Percentiles rank a stretch among this genome's conserved stretches.
These are phyloP conservation scores for Hanseniaspora lachancei DNA, from an alignment of 805 yeast genomes.

Conservation along the genomic window DNA sequence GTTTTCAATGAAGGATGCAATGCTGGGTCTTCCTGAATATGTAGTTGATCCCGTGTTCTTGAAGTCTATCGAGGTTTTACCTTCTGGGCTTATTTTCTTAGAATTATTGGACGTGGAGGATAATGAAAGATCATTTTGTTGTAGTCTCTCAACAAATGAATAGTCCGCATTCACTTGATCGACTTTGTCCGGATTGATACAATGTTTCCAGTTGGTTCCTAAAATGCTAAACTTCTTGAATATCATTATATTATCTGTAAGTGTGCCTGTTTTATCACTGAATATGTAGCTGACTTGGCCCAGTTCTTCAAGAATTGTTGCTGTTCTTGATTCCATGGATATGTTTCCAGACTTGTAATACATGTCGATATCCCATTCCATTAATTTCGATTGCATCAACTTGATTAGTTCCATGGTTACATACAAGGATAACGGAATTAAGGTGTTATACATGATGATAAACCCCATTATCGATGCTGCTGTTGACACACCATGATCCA, in stretches of 20 bases:
- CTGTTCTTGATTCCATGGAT: constrained; percentile 89
- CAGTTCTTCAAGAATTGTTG: constrained; percentile 86
- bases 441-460: constrained; percentile 91
- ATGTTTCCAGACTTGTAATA: constrained; percentile 73
- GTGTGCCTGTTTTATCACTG: constrained; percentile 93
- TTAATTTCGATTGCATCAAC: constrained; percentile 63
- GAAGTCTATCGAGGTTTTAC: constrained; percentile 30
- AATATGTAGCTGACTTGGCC: constrained; percentile 94
- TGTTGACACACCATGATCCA: constrained; percentile 60
- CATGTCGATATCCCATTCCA: constrained; percentile 91
- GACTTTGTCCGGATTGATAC: constrained; percentile 32
- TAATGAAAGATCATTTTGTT: not conserved
- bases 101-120: not conserved
- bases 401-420: constrained; percentile 95
- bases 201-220: constrained; percentile 85
- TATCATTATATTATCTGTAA: constrained; percentile 88
- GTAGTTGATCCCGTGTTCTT: constrained; percentile 31
- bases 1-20: constrained; percentile 33
- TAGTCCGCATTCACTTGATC: constrained; percentile 18
- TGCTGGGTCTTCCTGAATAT: constrained; percentile 44
- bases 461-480: constrained; percentile 91
- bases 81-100: not conserved
- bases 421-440: constrained; percentile 86
- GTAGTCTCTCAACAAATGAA: constrained; percentile 15
- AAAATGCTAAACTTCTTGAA: constrained; percentile 78